Base-by-base conservation (phyloP, 441 rosid genomes). In the Eutrema salsugineum region DNA sequence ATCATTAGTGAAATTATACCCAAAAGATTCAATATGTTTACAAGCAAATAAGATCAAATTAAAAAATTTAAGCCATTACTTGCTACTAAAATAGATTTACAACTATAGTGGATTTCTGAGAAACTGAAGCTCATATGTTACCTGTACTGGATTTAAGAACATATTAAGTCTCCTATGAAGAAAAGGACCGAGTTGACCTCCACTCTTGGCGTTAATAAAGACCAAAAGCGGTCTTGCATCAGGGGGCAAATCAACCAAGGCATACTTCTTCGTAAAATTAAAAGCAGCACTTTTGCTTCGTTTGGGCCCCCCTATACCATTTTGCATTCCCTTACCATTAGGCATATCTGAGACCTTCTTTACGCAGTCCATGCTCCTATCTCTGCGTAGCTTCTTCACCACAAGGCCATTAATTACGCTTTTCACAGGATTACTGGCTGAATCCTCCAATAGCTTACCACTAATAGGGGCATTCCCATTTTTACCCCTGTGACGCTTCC, bases 121-220 rank as follows among this genome's bases (percentile, higher is more conserved):
- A 58, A 22, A 67, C 5, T 39, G 30, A 63, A 76, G 66, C 48
- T 60, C 51, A 56, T 42, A 42, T 49, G 16, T 62, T 73, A 88
- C 93, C 89, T 86, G 91, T 16, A 80, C 86, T 68, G 93, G 93
- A 80, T 84, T 88, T 78, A 88, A 73, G 30, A 88, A 81, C 87
- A 83, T 84, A 79, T 86, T 86, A 44, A 88, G 80, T 72, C 87
- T 84, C 79, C 88, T 81, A 30, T 82, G 86, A 36, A 88, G 87
- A 74, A 77, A 82, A 65, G 84, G 84, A 72, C 91, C 93, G 36
- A 75, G 84, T 70, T 82, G 91, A 56, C 89, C 93, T 39, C 93
- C 93, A 12, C 93, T 88, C 79, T 83, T 86, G 66, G 88, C 84
- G 73, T 88, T 88, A 24, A 88, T 83, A 64, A 88, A 86, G 49